A percentile compares a stretch with the other conserved stretches of the same genome.
These are phyloP conservation scores for Saccharomyces paradoxus DNA, from an alignment of 805 yeast genomes.

Conservation along the genomic window DNA sequence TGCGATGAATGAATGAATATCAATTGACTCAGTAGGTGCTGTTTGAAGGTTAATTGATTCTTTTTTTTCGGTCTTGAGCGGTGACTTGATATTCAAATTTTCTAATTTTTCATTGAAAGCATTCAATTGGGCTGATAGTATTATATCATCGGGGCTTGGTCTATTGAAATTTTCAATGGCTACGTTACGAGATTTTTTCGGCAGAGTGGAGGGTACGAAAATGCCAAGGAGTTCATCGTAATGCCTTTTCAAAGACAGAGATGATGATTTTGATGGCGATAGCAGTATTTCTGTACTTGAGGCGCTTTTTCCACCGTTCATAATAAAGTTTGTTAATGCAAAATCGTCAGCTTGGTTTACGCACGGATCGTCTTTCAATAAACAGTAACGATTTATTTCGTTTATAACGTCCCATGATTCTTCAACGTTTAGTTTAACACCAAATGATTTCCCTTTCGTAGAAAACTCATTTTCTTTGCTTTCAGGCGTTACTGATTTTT, in stretches of 20 bases:
- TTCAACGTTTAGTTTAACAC: not conserved
- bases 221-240: slow-evolving; percentile 25
- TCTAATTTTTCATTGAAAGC: slow-evolving; percentile 34
- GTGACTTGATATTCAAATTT: slow-evolving; percentile 2
- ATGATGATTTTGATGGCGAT: not conserved
- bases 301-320: not conserved
- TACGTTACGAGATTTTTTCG: slow-evolving; percentile 33
- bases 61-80: not conserved
- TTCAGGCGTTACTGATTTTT: not conserved
- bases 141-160: slow-evolving; percentile 80
- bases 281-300: too few species aligned
- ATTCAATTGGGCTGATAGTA: slow-evolving; percentile 48
- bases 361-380: not conserved
- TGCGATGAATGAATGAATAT: not conserved
- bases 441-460: not conserved
- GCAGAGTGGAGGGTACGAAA: slow-evolving; percentile 24
- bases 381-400: not conserved
- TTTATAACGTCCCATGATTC: slow-evolving; percentile 3
- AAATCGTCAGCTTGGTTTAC: not conserved
- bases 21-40: not conserved
- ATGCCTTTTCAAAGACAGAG: slow-evolving; percentile 4
- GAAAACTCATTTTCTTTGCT: not conserved
- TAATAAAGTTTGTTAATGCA: not conserved
- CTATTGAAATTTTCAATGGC: slow-evolving; percentile 46
- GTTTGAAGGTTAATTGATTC: not conserved